These are phyloP conservation scores for Heimioporus sp. DNA, from an alignment of 768 basidiomycete species.

Conservation along the genomic window DNA sequence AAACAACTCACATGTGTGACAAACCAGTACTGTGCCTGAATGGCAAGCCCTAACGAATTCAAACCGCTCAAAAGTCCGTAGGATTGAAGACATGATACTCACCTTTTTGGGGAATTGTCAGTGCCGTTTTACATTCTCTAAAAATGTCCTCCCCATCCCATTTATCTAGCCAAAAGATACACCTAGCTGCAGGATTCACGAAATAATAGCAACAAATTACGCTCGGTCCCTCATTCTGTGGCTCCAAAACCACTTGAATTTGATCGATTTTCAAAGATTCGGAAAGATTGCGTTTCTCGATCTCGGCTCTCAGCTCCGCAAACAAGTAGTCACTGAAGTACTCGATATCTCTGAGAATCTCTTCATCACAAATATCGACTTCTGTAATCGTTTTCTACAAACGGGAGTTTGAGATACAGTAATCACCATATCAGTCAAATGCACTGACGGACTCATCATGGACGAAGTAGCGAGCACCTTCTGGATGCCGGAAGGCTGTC, in stretches of 20 bases:
- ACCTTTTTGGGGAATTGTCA: slow-evolving; percentile 26
- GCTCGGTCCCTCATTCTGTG: slow-evolving; percentile 20
- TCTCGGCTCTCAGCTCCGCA: slow-evolving; percentile 16
- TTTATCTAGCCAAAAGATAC: slow-evolving; percentile 55
- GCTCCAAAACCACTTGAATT: slow-evolving; percentile 47
- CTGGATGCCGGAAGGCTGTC: slow-evolving; percentile 51
- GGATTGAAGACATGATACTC: neutral
- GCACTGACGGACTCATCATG: slow-evolving; percentile 41
- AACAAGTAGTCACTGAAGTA: slow-evolving; percentile 27
- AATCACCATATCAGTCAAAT: neutral
- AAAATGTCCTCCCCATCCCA: slow-evolving; percentile 36
- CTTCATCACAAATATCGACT: slow-evolving; percentile 43
- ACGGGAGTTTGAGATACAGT: neutral
- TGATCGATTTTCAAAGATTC: slow-evolving; percentile 26
- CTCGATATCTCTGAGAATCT: slow-evolving; percentile 33
- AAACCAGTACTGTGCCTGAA: slow-evolving; percentile 39
- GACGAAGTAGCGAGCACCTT: slow-evolving; percentile 60
- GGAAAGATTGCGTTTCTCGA: slow-evolving; percentile 14
- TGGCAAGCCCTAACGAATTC: slow-evolving; percentile 27
- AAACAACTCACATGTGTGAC: slow-evolving; percentile 3
- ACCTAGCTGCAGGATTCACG: slow-evolving; percentile 43
- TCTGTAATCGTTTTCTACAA: slow-evolving; percentile 56
- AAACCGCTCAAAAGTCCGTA: neutral
- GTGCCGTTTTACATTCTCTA: slow-evolving; percentile 11
- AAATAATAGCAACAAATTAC: slow-evolving; percentile 47